These are phyloP conservation scores for Leccinum variabile DNA, from an alignment of 1,284 basidiomycete genomes.

Conservation along the genomic window DNA sequence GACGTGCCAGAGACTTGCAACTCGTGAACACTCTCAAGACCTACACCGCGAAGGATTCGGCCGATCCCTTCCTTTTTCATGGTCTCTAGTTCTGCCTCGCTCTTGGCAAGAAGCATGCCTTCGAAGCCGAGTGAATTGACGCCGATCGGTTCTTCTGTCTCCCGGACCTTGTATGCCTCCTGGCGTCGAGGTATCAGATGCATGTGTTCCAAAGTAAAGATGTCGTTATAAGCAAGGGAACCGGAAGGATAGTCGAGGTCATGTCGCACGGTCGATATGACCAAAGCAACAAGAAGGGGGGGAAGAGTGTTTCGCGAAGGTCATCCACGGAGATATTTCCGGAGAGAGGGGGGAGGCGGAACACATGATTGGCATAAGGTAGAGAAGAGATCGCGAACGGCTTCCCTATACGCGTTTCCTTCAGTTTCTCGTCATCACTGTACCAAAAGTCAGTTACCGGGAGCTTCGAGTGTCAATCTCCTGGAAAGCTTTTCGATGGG, in stretches of 20 bases:
- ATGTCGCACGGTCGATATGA: conserved; percentile 73
- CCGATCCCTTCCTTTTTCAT: conserved; percentile 61
- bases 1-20: conserved; percentile 49
- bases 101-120: conserved; percentile 83
- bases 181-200: conserved; percentile 75
- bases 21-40: conserved; percentile 63
- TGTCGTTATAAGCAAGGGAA: conserved; percentile 76
- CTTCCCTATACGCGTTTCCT: conserved; percentile 48
- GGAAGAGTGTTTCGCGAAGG: conserved; percentile 57
- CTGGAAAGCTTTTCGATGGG: conserved; percentile 73
- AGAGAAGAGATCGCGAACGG: conserved; percentile 68
- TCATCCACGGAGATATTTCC: conserved; percentile 44
- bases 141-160: conserved; percentile 56
- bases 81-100: conserved; percentile 66
- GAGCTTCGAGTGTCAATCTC: conserved; percentile 54
- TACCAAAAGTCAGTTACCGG: conserved; percentile 11
- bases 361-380: conserved; percentile 80
- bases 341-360: conserved; percentile 58
- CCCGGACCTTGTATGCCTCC: conserved; percentile 52
- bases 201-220: conserved; percentile 81
- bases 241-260: conserved; percentile 59
- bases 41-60: conserved; percentile 61
- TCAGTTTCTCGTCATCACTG: conserved; percentile 12
- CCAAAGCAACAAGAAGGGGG: conserved; percentile 72
- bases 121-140: conserved; percentile 88